Base-by-base conservation (phyloP, 176 grass and related monocot genomes). In the Canna indica region DNA sequence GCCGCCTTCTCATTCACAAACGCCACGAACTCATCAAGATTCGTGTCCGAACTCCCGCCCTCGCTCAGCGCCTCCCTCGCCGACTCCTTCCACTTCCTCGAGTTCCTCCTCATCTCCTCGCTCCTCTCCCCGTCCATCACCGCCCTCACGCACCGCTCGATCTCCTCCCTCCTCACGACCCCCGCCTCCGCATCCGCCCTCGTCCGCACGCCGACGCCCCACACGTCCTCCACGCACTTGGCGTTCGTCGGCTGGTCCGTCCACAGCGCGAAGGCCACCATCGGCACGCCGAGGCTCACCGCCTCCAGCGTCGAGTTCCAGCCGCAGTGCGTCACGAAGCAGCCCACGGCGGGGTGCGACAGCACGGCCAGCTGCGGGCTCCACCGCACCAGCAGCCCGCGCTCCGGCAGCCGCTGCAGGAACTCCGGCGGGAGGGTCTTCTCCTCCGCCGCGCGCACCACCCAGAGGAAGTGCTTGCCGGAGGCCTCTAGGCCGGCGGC, bases 381-480 rank as follows among this genome's bases (percentile, higher is more conserved):
- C 71, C 71, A 73, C 2, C 7, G 24, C 13, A 73, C 71, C 29
- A 61, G 10, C 1, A 73, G 54, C 3, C 71, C 53, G 15, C 24
- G 16, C 29, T 32, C 47, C 8, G 30, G 9, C 29, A 16, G 24
- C 20, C 15, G 52, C 5, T 11, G 3, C 8, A 15, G 1, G 26
- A 73, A 73, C 5, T 9, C 54, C n/a, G 33, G 4, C 1, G 71
- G 71, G 4, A 73, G 71, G 5, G 53, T 58, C 11, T 22, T 15
- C 24, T 1, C 13, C 25, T 60, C 54, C 2, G 35, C 53, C n/a
- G 36, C 14, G 17, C 71, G 34, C 29, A 73, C 53, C 30, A 73
- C 71, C 71, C 71, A 95, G 56, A 95, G 66, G 69, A 90, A 95
- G 13, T 79, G 72, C 69, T 47, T 59, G 28, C 53, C 61, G 59